Evolutionary conservation across 1,284 basidiomycete genomes (phyloP), one percentile per base, ranked within the genome.

Genomic region (Cystobasidiaceae sp.): DNA sequence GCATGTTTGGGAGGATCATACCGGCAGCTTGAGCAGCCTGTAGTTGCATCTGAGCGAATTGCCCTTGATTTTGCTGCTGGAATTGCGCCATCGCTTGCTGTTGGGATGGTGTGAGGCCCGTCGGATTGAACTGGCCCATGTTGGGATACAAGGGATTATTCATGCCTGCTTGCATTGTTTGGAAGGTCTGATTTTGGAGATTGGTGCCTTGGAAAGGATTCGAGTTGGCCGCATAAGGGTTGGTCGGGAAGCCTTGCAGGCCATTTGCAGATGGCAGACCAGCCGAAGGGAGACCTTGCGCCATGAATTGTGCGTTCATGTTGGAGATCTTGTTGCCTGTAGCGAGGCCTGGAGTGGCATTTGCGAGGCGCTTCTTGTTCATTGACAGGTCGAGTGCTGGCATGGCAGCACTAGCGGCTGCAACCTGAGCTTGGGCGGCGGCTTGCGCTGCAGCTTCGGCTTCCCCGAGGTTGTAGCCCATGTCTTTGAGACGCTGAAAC

Each of bases 1-100:
- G 25, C 25, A 46, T 45, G 32, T 46, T 44, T 11, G 43, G 28
- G 4, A n/a, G n/a, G n/a, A 39, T 44, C 43, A 28, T 28, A 15
- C 43, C 34, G 34, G 58, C 46, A 85, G 66, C 74, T 86, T 86
- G 48, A 86, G 83, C 75, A 87, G 88, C 79, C 85, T 86, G n/a
- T n/a, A 79, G 30, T 77, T 75, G 50, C 88, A 87, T 25, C 88
- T 87, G 15, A 86, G 84, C 73, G 61, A 63, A 71, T 77, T 67
- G 44, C 65, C 39, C 58, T 50, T 48, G 52, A 51, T 48, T 60
- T 46, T 28, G 15, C 19, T 49, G 41, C 27, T 9, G 32, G n/a
- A 23, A 17, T 37, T 28, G 27, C 28, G n/a, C n/a, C n/a, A n/a
- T n/a, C n/a, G n/a, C n/a, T n/a, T 34, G 37, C 25, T 44, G 33